Base-by-base conservation (phyloP, 495 filamentous ascomycete genomes). In the Lichina pygmaea region DNA sequence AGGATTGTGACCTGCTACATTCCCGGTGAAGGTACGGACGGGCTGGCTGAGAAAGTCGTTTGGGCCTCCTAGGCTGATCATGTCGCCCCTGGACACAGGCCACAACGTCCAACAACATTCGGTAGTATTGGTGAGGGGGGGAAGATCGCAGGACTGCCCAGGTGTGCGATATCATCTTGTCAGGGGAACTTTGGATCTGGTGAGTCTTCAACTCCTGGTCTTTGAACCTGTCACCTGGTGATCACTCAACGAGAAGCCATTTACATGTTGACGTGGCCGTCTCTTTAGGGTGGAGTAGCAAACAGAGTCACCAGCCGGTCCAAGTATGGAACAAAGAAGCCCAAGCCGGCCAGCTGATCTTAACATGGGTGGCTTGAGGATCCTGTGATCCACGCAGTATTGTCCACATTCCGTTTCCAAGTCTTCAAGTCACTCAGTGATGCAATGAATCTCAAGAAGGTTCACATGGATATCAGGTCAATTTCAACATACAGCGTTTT, bases 311-410 rank as follows among this genome's bases (percentile, higher is more conserved):
- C 72, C 3, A 80, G 78, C 57, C 71, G 89, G 54, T 92, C 82
- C 47, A 99, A 99, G 65, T 99, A 91, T 54, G 89, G 89, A 48
- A 92, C 91, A 11, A 99, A 99, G 75, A 95, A 93, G 64, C 86
- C 89, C 1, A 94, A 93, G 75, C 72, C 70, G 54, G 37, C 45
- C 11, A 41, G 8, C 38, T 47, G 37, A 47, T 41, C n/a, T n/a
- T 24, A 4, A 4, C 1, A 24, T 24, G 24, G 4, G 24, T 24
- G 24, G 24, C 24, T 24, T 24, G 24, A 24, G 24, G 24, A 24
- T 24, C 4, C 4, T 24, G 4, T 24, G 4, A 4, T 24, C 24
- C 24, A 24, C 24, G 24, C 24, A 24, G 24, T 4, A 24, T 24
- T 24, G 24, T 24, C 24, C 24, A 24, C 1, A 24, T 24, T 24